Evolutionary conservation across 1,284 basidiomycete genomes (phyloP).

Genomic region (Heliocybe sulcata): DNA sequence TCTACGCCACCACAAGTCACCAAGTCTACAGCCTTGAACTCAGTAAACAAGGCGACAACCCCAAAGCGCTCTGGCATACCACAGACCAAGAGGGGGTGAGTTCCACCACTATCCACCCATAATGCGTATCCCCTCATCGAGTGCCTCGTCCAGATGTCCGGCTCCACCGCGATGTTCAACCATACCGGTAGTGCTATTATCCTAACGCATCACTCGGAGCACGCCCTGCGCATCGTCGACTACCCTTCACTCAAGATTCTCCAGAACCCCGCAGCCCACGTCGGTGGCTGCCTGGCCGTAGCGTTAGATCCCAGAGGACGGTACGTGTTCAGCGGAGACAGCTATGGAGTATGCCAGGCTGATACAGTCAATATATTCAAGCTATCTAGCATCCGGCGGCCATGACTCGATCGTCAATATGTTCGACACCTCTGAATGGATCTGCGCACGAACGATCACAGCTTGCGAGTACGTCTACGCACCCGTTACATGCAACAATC

Average conservation of each 20-base stretch:
- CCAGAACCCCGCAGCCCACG: slow-evolving; percentile 62
- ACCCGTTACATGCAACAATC: too few species aligned
- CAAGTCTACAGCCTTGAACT: slow-evolving; percentile 51
- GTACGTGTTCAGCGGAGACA: slow-evolving; percentile 21
- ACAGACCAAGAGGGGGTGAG: slow-evolving; percentile 41
- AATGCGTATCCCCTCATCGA: background rate
- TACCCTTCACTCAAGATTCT: slow-evolving; percentile 52
- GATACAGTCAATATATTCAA: slow-evolving; percentile 15
- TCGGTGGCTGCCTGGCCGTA: slow-evolving; percentile 66
- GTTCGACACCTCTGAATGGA: slow-evolving; percentile 73
- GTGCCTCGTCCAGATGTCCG: slow-evolving; percentile 27
- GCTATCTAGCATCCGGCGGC: slow-evolving; percentile 72
- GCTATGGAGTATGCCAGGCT: background rate
- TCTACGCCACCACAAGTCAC: slow-evolving; percentile 54
- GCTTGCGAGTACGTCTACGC: slow-evolving; percentile 70
- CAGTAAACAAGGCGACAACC: slow-evolving; percentile 44
- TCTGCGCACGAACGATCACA: slow-evolving; percentile 65
- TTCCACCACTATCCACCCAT: background rate
- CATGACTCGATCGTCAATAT: slow-evolving; percentile 75
- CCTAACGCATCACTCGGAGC: slow-evolving; percentile 52
- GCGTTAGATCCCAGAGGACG: slow-evolving; percentile 70
- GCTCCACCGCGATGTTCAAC: slow-evolving; percentile 64
- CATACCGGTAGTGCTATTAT: slow-evolving; percentile 64
- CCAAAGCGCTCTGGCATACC: slow-evolving; percentile 53
- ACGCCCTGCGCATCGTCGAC: slow-evolving; percentile 56